Evolutionary conservation across 2,329 filamentous ascomycete species (phyloP).

Genomic region (Exophiala phaeomuriformis): DNA sequence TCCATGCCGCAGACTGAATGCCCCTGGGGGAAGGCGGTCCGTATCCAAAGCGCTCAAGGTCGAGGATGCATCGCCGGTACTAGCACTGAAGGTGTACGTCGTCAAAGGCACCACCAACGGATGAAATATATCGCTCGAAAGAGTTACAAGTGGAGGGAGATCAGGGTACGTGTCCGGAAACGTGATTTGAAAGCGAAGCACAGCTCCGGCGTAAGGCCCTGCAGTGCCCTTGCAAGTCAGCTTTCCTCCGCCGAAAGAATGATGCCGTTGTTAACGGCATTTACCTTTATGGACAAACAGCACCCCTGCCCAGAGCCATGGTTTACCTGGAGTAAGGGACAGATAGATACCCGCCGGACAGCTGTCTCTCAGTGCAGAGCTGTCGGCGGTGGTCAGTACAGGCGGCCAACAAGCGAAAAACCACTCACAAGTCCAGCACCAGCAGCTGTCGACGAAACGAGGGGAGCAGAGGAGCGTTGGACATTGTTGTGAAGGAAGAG

Average conservation of each 20-base stretch:
- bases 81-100: slow-evolving; percentile 87
- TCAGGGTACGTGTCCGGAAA: slow-evolving; percentile 75
- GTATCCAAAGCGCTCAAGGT: slow-evolving; percentile 78
- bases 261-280: slow-evolving; percentile 9
- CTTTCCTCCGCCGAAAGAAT: not conserved
- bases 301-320: slow-evolving; percentile 79
- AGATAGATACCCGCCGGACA: slow-evolving; percentile 84
- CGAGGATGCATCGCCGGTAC: slow-evolving; percentile 41
- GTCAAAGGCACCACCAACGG: slow-evolving; percentile 85
- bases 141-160: slow-evolving; percentile 75
- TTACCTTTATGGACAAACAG: slow-evolving; percentile 83
- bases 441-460: slow-evolving; percentile 67
- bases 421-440: slow-evolving; percentile 70
- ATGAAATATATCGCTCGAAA: slow-evolving; percentile 90
- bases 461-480: slow-evolving; percentile 26
- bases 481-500: slow-evolving; percentile 7
- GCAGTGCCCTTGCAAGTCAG: slow-evolving; percentile 3
- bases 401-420: slow-evolving; percentile 3
- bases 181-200: slow-evolving; percentile 82
- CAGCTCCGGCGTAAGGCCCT: slow-evolving; percentile 84
- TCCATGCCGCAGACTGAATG: slow-evolving; percentile 82
- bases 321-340: slow-evolving; percentile 71
- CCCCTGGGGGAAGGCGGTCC: slow-evolving; percentile 75
- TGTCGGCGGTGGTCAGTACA: slow-evolving; percentile 35
- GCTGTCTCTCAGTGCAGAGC: slow-evolving; percentile 70